These are phyloP conservation scores for Ceraceosorus guamensis DNA, from an alignment of 1,284 basidiomycete species.

Conservation along the genomic window DNA sequence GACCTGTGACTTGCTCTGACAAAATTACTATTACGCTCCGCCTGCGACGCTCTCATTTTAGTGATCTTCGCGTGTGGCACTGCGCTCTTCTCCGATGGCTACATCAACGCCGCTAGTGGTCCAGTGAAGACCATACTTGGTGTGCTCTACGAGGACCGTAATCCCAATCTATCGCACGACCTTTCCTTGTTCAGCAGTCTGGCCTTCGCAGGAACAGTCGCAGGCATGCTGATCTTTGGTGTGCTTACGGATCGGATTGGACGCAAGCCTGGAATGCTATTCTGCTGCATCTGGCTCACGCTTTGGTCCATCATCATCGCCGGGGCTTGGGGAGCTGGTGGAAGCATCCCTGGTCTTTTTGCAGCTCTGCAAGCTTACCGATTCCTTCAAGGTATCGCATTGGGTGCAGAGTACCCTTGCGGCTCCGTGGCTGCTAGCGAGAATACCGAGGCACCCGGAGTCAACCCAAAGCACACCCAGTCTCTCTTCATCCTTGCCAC, in stretches of 20 bases:
- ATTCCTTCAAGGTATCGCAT: constrained; percentile 46
- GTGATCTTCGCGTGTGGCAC: constrained; percentile 42
- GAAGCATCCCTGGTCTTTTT: constrained; percentile 63
- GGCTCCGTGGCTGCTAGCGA: constrained; percentile 87
- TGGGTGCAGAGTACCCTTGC: constrained; percentile 84
- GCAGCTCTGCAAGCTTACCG: constrained; percentile 70
- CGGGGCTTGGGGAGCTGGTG: constrained; percentile 70
- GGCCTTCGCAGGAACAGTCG: constrained; percentile 56
- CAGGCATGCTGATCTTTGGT: constrained; percentile 56
- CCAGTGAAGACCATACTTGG: constrained; percentile 31
- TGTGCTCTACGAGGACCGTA: constrained; percentile 7
- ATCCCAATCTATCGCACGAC: constrained; percentile 12
- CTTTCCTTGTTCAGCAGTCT: constrained; percentile 32
- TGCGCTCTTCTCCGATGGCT: constrained; percentile 43
- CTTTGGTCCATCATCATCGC: constrained; percentile 59
- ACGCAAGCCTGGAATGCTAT: constrained; percentile 77
- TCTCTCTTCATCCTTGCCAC: constrained; percentile 78
- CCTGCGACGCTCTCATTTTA: neutral
- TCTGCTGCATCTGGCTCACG: constrained; percentile 37
- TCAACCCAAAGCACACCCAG: constrained; percentile 72
- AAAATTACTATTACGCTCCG: too few relatives aligned
- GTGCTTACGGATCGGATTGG: constrained; percentile 68
- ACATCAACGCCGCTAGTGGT: constrained; percentile 30
- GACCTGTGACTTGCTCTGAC: too few relatives aligned
- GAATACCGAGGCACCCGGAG: constrained; percentile 66